Evolutionary conservation across 805 yeast species (phyloP).

Genomic region (Ogataea ramenticola): DNA sequence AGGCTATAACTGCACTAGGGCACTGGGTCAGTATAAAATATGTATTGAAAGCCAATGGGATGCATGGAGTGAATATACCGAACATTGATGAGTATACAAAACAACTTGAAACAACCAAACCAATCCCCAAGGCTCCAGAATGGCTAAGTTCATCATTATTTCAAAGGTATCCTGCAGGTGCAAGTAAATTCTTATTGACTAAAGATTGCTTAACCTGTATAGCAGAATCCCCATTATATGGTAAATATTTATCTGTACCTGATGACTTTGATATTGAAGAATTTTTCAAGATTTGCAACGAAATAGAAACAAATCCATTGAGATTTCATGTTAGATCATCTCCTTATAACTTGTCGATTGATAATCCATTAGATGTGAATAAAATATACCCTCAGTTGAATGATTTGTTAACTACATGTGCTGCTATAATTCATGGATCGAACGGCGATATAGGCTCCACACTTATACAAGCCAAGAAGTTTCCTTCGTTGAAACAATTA

Average conservation of each 20-base stretch:
- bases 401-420: slow-evolving; percentile 11
- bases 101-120: no score
- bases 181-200: slow-evolving; percentile 37
- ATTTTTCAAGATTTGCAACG: slow-evolving; percentile 33
- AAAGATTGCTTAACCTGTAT: slow-evolving; percentile 31
- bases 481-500: slow-evolving; percentile 11
- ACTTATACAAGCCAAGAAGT: slow-evolving; percentile 13
- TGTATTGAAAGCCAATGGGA: slow-evolving; percentile 32
- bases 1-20: slow-evolving; percentile 42
- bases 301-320: slow-evolving; percentile 40
- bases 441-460: slow-evolving; percentile 9
- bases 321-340: slow-evolving; percentile 37
- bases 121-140: slow-evolving; percentile 34
- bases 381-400: slow-evolving; percentile 8
- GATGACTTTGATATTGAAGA: slow-evolving; percentile 18
- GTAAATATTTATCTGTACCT: slow-evolving; percentile 34
- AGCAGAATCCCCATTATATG: slow-evolving; percentile 28
- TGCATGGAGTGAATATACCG: slow-evolving; percentile 34
- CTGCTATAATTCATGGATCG: slow-evolving; percentile 16
- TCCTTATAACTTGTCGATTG: slow-evolving; percentile 11
- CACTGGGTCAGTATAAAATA: slow-evolving; percentile 52
- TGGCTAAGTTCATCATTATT: slow-evolving; percentile 33
- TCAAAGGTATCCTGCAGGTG: slow-evolving; percentile 46
- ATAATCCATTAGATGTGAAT: slow-evolving; percentile 9
- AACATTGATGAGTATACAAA: not conserved